phyloP scores from a whole-genome alignment of 2,329 filamentous ascomycete species.

The Tolypocladium ophioglossoides region DNA sequence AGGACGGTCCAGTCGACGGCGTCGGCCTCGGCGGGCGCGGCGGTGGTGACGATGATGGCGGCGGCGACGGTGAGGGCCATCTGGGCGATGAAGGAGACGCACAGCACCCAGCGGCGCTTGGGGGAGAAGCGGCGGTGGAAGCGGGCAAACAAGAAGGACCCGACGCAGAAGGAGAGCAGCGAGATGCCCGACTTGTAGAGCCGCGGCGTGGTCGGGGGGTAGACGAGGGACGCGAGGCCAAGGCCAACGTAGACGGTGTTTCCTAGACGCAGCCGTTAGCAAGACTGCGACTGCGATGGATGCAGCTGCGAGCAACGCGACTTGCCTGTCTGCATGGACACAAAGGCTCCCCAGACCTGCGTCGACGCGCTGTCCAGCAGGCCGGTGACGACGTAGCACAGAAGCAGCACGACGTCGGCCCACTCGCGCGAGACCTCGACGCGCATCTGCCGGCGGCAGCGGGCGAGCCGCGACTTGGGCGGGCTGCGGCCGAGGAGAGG shows the following conservation, averaged over 20 bases:
- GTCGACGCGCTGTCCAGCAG: constrained; percentile 67
- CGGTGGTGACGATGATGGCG: constrained; percentile 41
- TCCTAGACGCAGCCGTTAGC: constrained; percentile 25
- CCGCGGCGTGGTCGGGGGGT: constrained; percentile 14
- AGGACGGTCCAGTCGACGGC: constrained; percentile 48
- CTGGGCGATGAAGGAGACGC: constrained; percentile 46
- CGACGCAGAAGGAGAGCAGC: constrained; percentile 59
- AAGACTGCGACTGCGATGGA: no score
- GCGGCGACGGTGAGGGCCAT: constrained; percentile 37
- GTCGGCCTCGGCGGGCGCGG: constrained; percentile 27
- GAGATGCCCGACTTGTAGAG: constrained; percentile 56
- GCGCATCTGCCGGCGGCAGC: constrained; percentile 23
- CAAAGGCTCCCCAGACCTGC: constrained; percentile 69
- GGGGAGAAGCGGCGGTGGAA: constrained; percentile 55
- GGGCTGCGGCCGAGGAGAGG: constrained; percentile 17
- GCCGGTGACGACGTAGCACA: constrained; percentile 69
- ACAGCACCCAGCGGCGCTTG: constrained; percentile 54
- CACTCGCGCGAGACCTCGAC: constrained; percentile 47
- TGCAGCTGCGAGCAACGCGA: constrained; percentile 3
- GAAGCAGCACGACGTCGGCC: constrained; percentile 58
- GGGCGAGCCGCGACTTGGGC: constrained; percentile 9
- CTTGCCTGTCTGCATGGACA: constrained; percentile 72
- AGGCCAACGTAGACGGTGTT: constrained; percentile 75
- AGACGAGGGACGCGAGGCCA: constrained; percentile 49
- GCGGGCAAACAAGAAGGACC: constrained; percentile 59